Conservation (phyloP, 2,329 filamentous ascomycete genomes). For the Lasiodiplodia sp. region DNA sequence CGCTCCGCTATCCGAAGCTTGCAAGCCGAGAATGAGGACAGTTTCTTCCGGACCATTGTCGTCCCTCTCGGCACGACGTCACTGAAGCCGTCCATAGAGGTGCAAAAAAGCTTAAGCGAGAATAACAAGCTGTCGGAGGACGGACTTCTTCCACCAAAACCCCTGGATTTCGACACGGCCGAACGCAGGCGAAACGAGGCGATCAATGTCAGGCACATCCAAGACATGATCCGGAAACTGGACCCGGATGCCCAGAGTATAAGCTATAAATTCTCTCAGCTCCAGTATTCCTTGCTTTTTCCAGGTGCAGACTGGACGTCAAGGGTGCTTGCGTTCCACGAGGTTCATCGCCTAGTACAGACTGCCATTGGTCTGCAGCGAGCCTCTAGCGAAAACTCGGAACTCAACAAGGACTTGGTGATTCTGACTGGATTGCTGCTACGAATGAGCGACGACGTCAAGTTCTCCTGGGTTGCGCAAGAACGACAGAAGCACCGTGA, state of each 20-base stretch:
- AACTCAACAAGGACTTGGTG: constrained; percentile 43
- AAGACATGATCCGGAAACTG: constrained; percentile 64
- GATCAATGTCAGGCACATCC: constrained; percentile 71
- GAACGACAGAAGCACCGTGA: constrained; percentile 44
- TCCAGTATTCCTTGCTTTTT: neutral
- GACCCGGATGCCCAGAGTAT: constrained; percentile 42
- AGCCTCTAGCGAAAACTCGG: neutral
- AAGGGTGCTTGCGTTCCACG: constrained; percentile 65
- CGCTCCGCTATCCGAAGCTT: constrained; percentile 54
- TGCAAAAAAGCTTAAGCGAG: neutral
- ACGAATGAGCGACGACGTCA: constrained; percentile 55
- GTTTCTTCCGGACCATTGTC: constrained; percentile 46
- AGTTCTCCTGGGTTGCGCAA: constrained; percentile 51
- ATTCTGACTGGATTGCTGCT: constrained; percentile 51
- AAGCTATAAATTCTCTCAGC: neutral
- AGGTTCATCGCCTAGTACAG: constrained; percentile 66
- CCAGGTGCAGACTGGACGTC: constrained; percentile 6
- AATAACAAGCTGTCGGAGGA: constrained; percentile 43
- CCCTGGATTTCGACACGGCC: neutral
- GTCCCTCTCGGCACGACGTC: constrained; percentile 11
- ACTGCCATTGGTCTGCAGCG: constrained; percentile 57
- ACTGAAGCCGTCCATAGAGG: constrained; percentile 16
- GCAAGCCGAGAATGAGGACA: constrained; percentile 50
- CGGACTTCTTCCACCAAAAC: constrained; percentile 31
- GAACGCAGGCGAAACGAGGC: constrained; percentile 41